These are phyloP conservation scores for Leccinum uliginosum DNA, from an alignment of 768 basidiomycete species.

Conservation along the genomic window DNA sequence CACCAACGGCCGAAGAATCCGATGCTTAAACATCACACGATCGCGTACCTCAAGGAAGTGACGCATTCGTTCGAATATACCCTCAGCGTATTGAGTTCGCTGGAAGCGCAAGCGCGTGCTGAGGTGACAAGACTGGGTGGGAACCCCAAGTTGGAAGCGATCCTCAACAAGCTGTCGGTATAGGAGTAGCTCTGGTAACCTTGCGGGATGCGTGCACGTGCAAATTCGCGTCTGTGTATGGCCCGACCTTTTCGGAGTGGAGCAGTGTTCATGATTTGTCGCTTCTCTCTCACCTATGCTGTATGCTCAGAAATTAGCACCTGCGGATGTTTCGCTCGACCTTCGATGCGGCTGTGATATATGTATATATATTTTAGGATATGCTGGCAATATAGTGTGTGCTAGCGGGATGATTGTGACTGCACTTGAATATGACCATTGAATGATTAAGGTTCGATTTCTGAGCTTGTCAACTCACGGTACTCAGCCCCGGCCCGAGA, in stretches of 20 bases:
- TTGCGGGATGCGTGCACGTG: neutral
- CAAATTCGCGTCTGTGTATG: neutral
- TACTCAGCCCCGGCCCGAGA: neutral
- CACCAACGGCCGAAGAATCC: conserved; percentile 83
- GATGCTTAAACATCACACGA: conserved; percentile 75
- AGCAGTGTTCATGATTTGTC: neutral
- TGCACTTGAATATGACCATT: neutral
- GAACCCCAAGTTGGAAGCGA: conserved; percentile 55
- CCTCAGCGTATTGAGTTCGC: conserved; percentile 53
- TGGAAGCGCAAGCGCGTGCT: conserved; percentile 62
- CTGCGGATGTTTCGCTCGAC: neutral
- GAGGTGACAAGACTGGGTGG: conserved; percentile 79
- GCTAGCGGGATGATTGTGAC: neutral
- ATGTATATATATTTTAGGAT: neutral
- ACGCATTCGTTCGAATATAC: conserved; percentile 92
- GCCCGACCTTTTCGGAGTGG: neutral
- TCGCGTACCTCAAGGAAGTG: conserved; percentile 68
- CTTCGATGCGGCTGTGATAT: neutral
- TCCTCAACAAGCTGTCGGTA: conserved; percentile 49
- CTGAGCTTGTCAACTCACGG: neutral
- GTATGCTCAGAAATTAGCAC: neutral
- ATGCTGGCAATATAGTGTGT: neutral
- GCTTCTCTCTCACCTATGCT: neutral
- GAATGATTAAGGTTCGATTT: neutral
- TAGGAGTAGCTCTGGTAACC: neutral